phyloP scores from a whole-genome alignment of 495 filamentous ascomycete genomes.

The Aspergillus conjunctus region DNA sequence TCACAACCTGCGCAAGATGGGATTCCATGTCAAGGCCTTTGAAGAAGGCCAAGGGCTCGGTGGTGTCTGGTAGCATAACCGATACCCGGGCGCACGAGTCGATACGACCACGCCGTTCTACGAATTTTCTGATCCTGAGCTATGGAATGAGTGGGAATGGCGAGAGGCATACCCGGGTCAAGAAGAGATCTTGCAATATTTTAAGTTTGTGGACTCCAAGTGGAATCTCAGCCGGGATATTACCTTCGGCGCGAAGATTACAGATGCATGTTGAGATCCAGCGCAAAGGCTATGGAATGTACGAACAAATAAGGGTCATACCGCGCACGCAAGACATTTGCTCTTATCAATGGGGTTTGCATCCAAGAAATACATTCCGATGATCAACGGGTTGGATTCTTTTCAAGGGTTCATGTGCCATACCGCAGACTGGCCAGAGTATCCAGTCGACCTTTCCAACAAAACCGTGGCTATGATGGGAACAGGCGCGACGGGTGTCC shows the following conservation, averaged over 20 bases:
- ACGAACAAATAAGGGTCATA: constrained; percentile 48
- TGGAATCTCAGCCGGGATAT: constrained; percentile 53
- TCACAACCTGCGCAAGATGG: constrained; percentile 38
- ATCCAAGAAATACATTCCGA: constrained; percentile 32
- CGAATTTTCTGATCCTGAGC: constrained; percentile 52
- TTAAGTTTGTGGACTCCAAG: constrained; percentile 54
- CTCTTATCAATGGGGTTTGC: constrained; percentile 45
- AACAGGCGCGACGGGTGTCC: constrained; percentile 61
- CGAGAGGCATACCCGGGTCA: constrained; percentile 52
- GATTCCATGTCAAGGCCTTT: constrained; percentile 28
- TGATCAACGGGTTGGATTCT: constrained; percentile 52
- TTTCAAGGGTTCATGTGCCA: constrained; percentile 59
- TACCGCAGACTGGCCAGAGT: constrained; percentile 60
- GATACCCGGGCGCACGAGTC: constrained; percentile 51
- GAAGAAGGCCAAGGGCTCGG: constrained; percentile 51
- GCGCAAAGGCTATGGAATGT: constrained; percentile 52
- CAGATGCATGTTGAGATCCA: constrained; percentile 41
- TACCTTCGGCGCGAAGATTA: constrained; percentile 51
- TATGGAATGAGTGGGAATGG: constrained; percentile 59
- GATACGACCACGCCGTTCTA: constrained; percentile 56
- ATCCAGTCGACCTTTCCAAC: constrained; percentile 46
- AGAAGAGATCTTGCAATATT: constrained; percentile 55
- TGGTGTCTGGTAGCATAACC: constrained; percentile 55
- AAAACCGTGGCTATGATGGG: constrained; percentile 60
- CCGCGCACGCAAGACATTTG: constrained; percentile 48